A percentile compares a stretch with the other conserved stretches of the same genome.
phyloP scores from a whole-genome alignment of 78 protist genomes.

The Blattamonas nauphoetae region DNA sequence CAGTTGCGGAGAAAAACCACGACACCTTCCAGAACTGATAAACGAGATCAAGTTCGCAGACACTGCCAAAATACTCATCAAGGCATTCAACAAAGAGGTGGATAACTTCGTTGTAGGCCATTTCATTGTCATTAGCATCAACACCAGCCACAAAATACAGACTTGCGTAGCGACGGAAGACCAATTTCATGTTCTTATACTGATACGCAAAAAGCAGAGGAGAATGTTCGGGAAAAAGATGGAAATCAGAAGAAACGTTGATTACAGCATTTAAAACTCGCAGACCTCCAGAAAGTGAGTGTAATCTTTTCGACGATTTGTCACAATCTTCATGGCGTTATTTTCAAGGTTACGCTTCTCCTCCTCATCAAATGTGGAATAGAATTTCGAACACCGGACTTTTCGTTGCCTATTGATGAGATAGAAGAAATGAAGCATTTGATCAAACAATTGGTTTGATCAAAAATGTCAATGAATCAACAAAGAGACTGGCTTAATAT shows the following conservation, averaged over 20 bases:
- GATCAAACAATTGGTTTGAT: no score
- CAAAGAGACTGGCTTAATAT: no score
- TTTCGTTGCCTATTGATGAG: conserved; percentile 95
- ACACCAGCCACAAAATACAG: conserved; percentile 82
- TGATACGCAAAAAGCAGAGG: not conserved
- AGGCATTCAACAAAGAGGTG: conserved; percentile 86
- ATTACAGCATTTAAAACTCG: not conserved
- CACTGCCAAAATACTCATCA: conserved; percentile 87
- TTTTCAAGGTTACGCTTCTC: conserved; percentile 70
- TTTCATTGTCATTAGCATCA: conserved; percentile 83
- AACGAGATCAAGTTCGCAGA: conserved; percentile 94
- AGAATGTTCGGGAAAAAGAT: not conserved
- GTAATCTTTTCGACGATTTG: conserved; percentile 69
- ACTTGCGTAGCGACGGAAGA: conserved; percentile 90
- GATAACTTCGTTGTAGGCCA: conserved; percentile 77
- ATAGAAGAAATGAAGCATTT: conserved; percentile 82
- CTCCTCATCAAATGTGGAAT: conserved; percentile 74
- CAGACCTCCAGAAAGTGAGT: conserved; percentile 91
- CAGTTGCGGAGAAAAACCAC: not conserved
- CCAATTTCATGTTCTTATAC: conserved; percentile 56
- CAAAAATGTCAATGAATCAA: no score
- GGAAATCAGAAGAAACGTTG: not conserved
- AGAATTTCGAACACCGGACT: conserved; percentile 87
- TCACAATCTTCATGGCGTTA: conserved; percentile 77
- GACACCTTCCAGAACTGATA: conserved; percentile 76